Conservation (phyloP, 2,329 filamentous ascomycete genomes). For the Coniella lustricola region DNA sequence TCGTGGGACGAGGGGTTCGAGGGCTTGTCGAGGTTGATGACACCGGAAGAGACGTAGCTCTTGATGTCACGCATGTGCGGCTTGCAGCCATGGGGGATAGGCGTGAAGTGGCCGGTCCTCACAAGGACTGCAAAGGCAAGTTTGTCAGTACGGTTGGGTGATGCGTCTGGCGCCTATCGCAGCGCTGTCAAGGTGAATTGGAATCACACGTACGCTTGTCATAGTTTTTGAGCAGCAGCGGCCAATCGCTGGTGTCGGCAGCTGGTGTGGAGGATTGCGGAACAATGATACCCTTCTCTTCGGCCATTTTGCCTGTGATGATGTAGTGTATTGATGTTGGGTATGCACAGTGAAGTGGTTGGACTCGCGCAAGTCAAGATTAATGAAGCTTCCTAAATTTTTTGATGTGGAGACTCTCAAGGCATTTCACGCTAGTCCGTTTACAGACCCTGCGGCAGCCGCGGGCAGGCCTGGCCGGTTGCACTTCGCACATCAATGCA, state of each 20-base stretch:
- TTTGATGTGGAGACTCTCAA: slow-evolving; percentile 16
- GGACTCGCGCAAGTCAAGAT: neutral
- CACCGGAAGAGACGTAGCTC: slow-evolving; percentile 92
- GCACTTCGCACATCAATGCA: neutral
- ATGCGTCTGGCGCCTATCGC: neutral
- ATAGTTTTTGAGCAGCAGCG: slow-evolving; percentile 92
- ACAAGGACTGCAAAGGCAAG: slow-evolving; percentile 61
- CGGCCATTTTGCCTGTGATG: slow-evolving; percentile 35
- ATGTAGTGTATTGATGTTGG: neutral
- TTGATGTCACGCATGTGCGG: slow-evolving; percentile 92
- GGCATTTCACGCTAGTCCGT: slow-evolving; percentile 2
- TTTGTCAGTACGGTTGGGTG: slow-evolving; percentile 2
- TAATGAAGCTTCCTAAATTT: slow-evolving; percentile 19
- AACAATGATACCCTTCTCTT: slow-evolving; percentile 83
- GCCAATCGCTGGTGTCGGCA: slow-evolving; percentile 84
- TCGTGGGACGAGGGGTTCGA: slow-evolving; percentile 98
- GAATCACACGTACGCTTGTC: slow-evolving; percentile 63
- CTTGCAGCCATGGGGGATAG: slow-evolving; percentile 86
- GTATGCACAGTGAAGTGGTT: neutral
- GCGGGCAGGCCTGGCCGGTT: neutral
- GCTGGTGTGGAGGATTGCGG: slow-evolving; percentile 73
- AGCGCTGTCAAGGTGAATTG: neutral
- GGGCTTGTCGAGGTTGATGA: slow-evolving; percentile 91
- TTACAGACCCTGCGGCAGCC: neutral
- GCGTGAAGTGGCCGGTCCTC: slow-evolving; percentile 92